phyloP scores from a whole-genome alignment of 805 yeast genomes.

The Lipomyces anomalus region DNA sequence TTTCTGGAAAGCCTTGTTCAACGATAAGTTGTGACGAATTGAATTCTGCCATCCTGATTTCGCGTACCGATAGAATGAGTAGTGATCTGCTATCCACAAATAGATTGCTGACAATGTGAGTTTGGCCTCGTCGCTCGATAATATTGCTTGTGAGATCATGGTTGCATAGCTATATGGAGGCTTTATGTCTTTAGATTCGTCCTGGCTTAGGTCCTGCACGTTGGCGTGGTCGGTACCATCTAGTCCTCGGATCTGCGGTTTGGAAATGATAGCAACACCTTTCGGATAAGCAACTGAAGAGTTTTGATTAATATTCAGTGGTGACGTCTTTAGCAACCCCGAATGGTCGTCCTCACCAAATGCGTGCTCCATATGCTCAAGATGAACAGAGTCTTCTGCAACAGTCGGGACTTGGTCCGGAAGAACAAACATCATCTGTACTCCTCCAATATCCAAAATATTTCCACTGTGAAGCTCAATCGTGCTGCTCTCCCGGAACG shows the following conservation, averaged over 20 bases:
- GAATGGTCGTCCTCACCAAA: neutral
- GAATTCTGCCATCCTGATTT: constrained; percentile 99
- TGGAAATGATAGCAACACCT: constrained; percentile 40
- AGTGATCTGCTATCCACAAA: constrained; percentile 79
- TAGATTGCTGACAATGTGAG: constrained; percentile 88
- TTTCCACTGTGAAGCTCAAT: constrained; percentile 72
- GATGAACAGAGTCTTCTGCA: neutral
- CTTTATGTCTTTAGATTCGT: constrained; percentile 86
- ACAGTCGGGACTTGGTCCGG: constrained; percentile 51
- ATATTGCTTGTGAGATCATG: constrained; percentile 95
- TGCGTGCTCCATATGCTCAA: neutral
- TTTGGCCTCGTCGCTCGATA: constrained; percentile 81
- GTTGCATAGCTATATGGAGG: constrained; percentile 98
- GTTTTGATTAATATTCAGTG: constrained; percentile 2
- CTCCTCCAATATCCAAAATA: constrained; percentile 88
- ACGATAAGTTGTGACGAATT: constrained; percentile 86
- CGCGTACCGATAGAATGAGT: constrained; percentile 85
- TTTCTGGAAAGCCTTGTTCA: constrained; percentile 95
- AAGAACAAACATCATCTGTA: constrained; percentile 97
- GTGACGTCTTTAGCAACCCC: neutral
- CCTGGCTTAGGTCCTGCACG: constrained; percentile 56
- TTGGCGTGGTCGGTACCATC: constrained; percentile 29
- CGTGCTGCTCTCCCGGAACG: constrained; percentile 38
- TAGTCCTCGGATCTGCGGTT: constrained; percentile 38
- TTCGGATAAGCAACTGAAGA: constrained; percentile 34